Evolutionary conservation across 2,329 filamentous ascomycete species (phyloP).

Genomic region (Venturia effusa): DNA sequence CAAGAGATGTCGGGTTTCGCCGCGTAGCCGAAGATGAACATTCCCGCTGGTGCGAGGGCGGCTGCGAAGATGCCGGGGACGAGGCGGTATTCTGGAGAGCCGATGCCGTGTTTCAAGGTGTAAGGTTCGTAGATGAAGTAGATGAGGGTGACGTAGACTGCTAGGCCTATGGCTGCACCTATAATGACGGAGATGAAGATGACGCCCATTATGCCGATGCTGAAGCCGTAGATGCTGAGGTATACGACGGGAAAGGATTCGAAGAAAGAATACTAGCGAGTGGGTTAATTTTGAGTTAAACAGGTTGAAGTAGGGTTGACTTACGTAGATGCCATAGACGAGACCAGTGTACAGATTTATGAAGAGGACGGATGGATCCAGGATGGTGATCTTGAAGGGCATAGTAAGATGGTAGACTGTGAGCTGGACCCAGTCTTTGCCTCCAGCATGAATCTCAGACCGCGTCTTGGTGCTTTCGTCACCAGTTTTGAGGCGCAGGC

Average conservation of each 20-base stretch:
- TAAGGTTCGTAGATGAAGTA: conserved; percentile 10
- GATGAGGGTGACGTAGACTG: neutral
- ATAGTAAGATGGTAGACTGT: conserved; percentile 6
- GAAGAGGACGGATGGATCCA: conserved; percentile 11
- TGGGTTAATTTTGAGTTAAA: neutral
- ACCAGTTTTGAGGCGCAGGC: conserved; percentile 8
- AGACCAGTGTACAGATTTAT: conserved; percentile 12
- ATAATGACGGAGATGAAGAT: conserved; percentile 11
- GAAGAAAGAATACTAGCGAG: conserved; percentile 11
- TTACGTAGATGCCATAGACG: conserved; percentile 11
- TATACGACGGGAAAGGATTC: conserved; percentile 13
- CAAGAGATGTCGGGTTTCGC: conserved; percentile 6
- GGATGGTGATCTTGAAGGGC: conserved; percentile 11
- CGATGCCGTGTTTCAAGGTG: conserved; percentile 6
- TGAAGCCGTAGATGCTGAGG: conserved; percentile 10
- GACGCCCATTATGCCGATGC: conserved; percentile 10
- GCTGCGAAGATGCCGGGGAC: conserved; percentile 8
- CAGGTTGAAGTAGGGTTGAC: neutral
- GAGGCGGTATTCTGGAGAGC: conserved; percentile 2
- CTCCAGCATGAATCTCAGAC: conserved; percentile 8
- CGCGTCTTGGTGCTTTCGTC: conserved; percentile 4
- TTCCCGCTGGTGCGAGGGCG: conserved; percentile 7
- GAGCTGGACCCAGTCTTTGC: conserved; percentile 7
- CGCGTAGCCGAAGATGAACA: conserved; percentile 12
- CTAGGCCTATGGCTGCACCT: conserved; percentile 1